Evolutionary conservation across 805 yeast species (phyloP).

Genomic region (Wickerhamiella qilinensis): DNA sequence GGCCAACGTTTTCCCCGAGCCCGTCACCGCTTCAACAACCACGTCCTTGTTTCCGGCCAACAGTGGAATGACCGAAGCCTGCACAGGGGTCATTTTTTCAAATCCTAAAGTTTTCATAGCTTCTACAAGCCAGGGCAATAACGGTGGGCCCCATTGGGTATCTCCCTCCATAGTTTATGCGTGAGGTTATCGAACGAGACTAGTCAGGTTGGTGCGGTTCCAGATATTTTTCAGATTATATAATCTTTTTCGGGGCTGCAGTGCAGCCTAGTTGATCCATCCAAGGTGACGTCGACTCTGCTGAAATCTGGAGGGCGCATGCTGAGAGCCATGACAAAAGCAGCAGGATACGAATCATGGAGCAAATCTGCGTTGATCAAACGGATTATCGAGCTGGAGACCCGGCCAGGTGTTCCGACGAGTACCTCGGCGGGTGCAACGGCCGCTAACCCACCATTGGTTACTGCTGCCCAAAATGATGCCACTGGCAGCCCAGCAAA

Average conservation of each 20-base stretch:
- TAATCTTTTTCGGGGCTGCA: constrained; percentile 2
- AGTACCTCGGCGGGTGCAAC: too few relatives aligned
- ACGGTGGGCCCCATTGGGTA: constrained; percentile 14
- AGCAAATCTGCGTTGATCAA: constrained; percentile 45
- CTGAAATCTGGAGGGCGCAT: too few relatives aligned
- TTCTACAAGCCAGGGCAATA: constrained; percentile 24
- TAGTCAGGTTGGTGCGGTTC: not conserved
- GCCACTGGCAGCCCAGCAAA: not conserved
- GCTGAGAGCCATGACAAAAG: constrained; percentile 1
- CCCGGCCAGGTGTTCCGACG: constrained; percentile 1
- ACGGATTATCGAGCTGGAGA: constrained; percentile 41
- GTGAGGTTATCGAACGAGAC: too few relatives aligned
- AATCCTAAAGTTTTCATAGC: constrained; percentile 66
- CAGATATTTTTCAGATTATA: not conserved
- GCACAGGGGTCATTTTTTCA: constrained; percentile 86
- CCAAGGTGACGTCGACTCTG: too few relatives aligned
- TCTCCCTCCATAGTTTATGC: constrained; percentile 1
- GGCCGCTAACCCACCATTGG: too few relatives aligned
- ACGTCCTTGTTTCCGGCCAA: constrained; percentile 78
- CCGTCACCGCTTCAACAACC: constrained; percentile 93
- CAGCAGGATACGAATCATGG: constrained; percentile 28
- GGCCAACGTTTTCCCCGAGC: constrained; percentile 95
- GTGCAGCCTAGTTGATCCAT: not conserved
- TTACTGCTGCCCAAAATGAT: not conserved
- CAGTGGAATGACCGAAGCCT: constrained; percentile 84